Conservation (phyloP, 495 filamentous ascomycete species). For the Penicillium bialowiezense region DNA sequence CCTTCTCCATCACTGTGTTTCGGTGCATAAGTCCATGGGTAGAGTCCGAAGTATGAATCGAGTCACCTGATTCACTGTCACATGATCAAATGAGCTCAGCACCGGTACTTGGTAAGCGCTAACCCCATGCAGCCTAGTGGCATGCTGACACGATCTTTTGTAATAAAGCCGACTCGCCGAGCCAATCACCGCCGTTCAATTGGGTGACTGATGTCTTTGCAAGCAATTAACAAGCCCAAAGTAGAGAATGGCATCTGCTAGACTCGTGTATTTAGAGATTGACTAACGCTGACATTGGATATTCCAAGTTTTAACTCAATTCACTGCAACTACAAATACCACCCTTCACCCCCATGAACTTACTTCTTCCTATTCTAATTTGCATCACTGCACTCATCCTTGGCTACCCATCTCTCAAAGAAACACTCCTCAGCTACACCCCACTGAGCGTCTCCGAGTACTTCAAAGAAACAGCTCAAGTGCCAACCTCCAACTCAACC, state of each 20-base stretch:
- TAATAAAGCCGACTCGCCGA: constrained; percentile 14
- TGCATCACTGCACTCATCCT: constrained; percentile 41
- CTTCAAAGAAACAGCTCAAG: constrained; percentile 11
- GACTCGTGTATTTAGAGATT: constrained; percentile 3
- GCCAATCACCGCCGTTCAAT: too few relatives aligned
- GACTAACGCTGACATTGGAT: constrained; percentile 32
- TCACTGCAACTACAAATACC: too few relatives aligned
- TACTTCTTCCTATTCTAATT: constrained; percentile 41
- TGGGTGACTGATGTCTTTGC: constrained; percentile 31
- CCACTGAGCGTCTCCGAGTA: too few relatives aligned
- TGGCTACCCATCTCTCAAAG: constrained; percentile 22
- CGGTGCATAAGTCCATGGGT: too few relatives aligned
- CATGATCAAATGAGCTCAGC: neutral
- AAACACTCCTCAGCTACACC: constrained; percentile 14
- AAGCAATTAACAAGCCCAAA: constrained; percentile 20
- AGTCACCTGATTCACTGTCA: too few relatives aligned
- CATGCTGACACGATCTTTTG: constrained; percentile 35
- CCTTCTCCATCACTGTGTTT: too few relatives aligned
- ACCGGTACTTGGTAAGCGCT: neutral
- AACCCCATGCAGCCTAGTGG: constrained; percentile 23
- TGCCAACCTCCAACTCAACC: constrained; percentile 1
- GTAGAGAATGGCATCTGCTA: too few relatives aligned
- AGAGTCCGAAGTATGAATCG: too few relatives aligned
- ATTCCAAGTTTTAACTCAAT: too few relatives aligned
- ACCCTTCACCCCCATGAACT: constrained; percentile 35